Conservation (phyloP, 768 basidiomycete species). For the Fistulinella prunicolor region DNA sequence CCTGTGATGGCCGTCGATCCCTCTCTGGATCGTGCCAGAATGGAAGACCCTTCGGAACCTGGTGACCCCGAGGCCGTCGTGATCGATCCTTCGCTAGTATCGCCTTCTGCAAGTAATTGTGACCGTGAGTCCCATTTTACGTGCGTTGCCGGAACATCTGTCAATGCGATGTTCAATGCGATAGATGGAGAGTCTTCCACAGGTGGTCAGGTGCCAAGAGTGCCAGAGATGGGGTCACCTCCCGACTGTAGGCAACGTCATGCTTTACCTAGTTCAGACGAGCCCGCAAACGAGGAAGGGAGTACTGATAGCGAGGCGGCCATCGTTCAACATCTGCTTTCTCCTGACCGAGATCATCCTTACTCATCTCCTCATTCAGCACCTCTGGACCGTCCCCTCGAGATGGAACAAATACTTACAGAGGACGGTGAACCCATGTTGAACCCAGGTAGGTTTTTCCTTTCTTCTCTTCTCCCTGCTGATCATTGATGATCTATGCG, state of each 20-base stretch:
- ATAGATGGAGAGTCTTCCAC: slow-evolving; percentile 29
- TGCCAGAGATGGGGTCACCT: slow-evolving; percentile 8
- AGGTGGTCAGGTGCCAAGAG: slow-evolving; percentile 5
- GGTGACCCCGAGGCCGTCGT: slow-evolving; percentile 22
- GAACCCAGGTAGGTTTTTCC: slow-evolving; percentile 56
- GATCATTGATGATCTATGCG: slow-evolving; percentile 8
- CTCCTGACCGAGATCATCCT: slow-evolving; percentile 22
- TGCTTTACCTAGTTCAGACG: slow-evolving; percentile 7
- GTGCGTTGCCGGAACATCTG: slow-evolving; percentile 26
- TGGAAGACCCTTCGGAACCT: slow-evolving; percentile 12
- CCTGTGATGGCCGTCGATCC: slow-evolving; percentile 28
- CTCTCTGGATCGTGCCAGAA: slow-evolving; percentile 13
- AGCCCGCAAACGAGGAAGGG: slow-evolving; percentile 9
- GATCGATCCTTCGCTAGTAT: slow-evolving; percentile 40
- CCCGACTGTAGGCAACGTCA: slow-evolving; percentile 1
- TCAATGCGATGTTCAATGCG: slow-evolving; percentile 36
- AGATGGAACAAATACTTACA: slow-evolving; percentile 55
- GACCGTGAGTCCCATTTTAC: slow-evolving; percentile 17
- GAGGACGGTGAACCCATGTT: slow-evolving; percentile 68
- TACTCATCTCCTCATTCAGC: slow-evolving; percentile 25
- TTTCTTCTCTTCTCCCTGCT: not conserved
- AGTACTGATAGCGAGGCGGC: slow-evolving; percentile 14
- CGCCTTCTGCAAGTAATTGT: slow-evolving; percentile 12
- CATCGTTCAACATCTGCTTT: slow-evolving; percentile 16
- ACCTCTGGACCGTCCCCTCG: slow-evolving; percentile 36